phyloP scores from a whole-genome alignment of 495 filamentous ascomycete species.

The Penicilliopsis zonata region DNA sequence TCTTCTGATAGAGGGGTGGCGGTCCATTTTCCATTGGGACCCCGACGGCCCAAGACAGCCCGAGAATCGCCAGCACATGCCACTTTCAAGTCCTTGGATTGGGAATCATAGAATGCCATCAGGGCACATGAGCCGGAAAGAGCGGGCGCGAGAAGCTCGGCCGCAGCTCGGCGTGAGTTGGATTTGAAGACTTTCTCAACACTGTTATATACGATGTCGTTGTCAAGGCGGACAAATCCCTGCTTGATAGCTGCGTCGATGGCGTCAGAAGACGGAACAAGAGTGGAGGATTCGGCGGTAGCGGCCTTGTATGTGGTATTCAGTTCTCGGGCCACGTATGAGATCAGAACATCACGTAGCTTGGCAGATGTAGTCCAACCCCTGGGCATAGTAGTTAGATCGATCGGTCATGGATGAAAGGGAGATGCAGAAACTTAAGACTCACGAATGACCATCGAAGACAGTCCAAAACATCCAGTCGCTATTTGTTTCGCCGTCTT shows the following conservation, averaged over 20 bases:
- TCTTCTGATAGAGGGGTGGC: slow-evolving; percentile 83
- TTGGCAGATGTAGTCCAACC: slow-evolving; percentile 99
- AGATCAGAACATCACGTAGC: slow-evolving; percentile 81
- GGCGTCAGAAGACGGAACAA: slow-evolving; percentile 55
- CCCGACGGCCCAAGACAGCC: slow-evolving; percentile 78
- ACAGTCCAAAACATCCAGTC: slow-evolving; percentile 99
- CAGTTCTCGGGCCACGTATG: slow-evolving; percentile 86
- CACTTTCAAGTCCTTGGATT: slow-evolving; percentile 69
- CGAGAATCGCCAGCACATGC: slow-evolving; percentile 93
- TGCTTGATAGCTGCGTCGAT: slow-evolving; percentile 88
- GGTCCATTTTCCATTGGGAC: slow-evolving; percentile 76
- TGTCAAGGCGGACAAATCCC: slow-evolving; percentile 76
- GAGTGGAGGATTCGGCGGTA: slow-evolving; percentile 44
- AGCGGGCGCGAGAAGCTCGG: slow-evolving; percentile 84
- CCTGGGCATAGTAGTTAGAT: slow-evolving; percentile 28
- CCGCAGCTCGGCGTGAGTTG: slow-evolving; percentile 76
- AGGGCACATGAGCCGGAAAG: slow-evolving; percentile 93
- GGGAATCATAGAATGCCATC: slow-evolving; percentile 89
- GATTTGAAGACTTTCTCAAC: slow-evolving; percentile 77
- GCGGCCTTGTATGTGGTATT: slow-evolving; percentile 80
- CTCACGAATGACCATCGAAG: slow-evolving; percentile 90
- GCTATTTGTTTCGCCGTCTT: slow-evolving; percentile 42
- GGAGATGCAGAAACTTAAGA: slow-evolving; percentile 8
- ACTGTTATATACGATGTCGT: slow-evolving; percentile 86
- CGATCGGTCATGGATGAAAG: background rate